Evolutionary conservation across 176 grass and related monocot genomes (phyloP), one percentile per base, ranked within the genome.

Genomic region (Musa itinerans): DNA sequence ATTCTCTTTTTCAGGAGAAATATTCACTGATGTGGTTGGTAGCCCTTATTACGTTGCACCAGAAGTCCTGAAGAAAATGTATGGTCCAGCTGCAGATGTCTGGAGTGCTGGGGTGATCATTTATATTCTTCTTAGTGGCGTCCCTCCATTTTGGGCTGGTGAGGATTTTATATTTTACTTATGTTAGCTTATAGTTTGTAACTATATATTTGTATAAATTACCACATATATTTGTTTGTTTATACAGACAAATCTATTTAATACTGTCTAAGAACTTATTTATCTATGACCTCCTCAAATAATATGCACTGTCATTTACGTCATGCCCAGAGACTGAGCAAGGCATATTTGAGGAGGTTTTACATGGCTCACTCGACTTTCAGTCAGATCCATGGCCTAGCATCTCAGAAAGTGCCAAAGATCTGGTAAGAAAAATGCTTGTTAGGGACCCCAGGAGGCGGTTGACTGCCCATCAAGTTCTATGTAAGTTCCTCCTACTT

Each of bases 381-480:
- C 50, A 72, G 48, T 72, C 69, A 53, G 69, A 72, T 14, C 69
- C 69, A 72, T 72, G 69, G 69, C 69, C 69, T 25, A 72, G n/a
- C 50, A 72, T 72, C 69, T 72, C 69, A 53, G 69, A 51, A 4
- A 23, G 51, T 72, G 69, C 50, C 19, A 72, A 72, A 52, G n/a
- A 72, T 52, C 69, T 72, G 14, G 51, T 72, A 72, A 72, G 22
- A 53, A 50, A 23, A 52, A 72, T 72, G 69, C 69, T 72, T 53
- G 50, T 72, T 72, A 72, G 20, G 51, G 69, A 72, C 8, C 69
- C 69, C 69, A 72, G 22, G 34, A 52, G 22, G 16, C 69, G 69
- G 69, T 25, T 72, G 69, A 72, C n/a, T 54, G 69, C 69, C n/a
- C 50, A 53, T 53, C 19, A 72, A 24, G 69, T 72, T 53, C 21